Conservation (phyloP, 1,139 yeast species). For the Arxiozyma heterogenica region DNA sequence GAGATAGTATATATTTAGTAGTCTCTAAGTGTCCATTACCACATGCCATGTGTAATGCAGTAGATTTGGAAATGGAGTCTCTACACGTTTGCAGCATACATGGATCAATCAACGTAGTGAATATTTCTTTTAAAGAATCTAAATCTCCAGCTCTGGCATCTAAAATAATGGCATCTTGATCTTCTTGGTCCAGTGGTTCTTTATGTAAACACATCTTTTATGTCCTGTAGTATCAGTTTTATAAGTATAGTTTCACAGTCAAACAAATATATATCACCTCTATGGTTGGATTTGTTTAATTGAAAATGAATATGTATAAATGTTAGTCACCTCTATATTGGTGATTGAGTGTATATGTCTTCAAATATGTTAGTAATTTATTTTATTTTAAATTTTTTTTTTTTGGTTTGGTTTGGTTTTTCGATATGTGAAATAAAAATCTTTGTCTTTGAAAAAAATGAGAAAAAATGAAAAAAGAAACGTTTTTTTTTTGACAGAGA, state of each 20-base stretch:
- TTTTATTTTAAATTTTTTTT: too few species aligned
- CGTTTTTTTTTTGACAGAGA: neutral
- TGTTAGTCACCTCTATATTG: too few species aligned
- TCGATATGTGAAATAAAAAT: too few species aligned
- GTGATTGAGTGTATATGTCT: neutral
- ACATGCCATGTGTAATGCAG: constrained; percentile 89
- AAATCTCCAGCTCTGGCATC: constrained; percentile 86
- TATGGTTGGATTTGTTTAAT: neutral
- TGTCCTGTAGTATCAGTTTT: neutral
- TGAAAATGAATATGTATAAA: neutral
- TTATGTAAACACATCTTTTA: constrained; percentile 22
- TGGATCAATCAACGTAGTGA: constrained; percentile 50
- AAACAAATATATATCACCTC: neutral
- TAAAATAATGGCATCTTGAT: constrained; percentile 68
- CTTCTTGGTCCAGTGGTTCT: constrained; percentile 47
- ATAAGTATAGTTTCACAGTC: neutral
- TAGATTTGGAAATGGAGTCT: constrained; percentile 51
- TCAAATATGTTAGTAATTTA: neutral
- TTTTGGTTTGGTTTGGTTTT: neutral
- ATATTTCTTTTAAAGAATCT: constrained; percentile 59
- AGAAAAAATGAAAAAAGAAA: neutral
- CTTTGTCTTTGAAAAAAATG: neutral
- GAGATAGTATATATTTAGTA: constrained; percentile 48
- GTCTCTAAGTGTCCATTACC: constrained; percentile 85
- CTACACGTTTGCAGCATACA: constrained; percentile 38